A percentile compares a stretch with the other conserved stretches of the same genome.
Conservation (phyloP, 371 early-diverging fungal genomes). For the Mucor mucedo region DNA sequence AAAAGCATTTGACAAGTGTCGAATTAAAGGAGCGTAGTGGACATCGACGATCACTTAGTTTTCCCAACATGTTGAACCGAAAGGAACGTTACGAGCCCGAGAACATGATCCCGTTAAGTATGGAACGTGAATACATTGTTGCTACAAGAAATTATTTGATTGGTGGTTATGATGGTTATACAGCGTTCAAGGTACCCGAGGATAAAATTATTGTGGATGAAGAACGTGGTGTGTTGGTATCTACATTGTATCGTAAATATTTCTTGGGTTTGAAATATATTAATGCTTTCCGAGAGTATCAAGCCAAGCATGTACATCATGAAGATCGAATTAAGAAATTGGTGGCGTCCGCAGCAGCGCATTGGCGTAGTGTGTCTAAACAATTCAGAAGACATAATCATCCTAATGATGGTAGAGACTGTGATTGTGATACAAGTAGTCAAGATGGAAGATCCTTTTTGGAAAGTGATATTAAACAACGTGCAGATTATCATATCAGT, state of each 20-base stretch:
- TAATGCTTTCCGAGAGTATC: conserved; percentile 45
- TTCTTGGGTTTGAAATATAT: conserved; percentile 64
- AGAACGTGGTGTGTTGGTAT: conserved; percentile 61
- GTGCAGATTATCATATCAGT: conserved; percentile 28
- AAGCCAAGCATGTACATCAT: conserved; percentile 25
- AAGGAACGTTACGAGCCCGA: conserved; percentile 27
- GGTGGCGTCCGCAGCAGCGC: conserved; percentile 27
- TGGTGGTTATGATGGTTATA: conserved; percentile 65
- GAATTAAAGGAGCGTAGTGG: background rate
- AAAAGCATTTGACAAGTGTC: background rate
- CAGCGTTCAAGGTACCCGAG: conserved; percentile 38
- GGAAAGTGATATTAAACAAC: conserved; percentile 14
- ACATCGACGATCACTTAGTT: conserved; percentile 18
- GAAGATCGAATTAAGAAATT: conserved; percentile 19
- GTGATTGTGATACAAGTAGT: conserved; percentile 12
- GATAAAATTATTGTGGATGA: conserved; percentile 58
- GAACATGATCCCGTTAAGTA: conserved; percentile 49
- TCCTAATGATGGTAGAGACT: conserved; percentile 20
- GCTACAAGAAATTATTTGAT: conserved; percentile 66
- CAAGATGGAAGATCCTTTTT: conserved; percentile 14
- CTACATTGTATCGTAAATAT: conserved; percentile 57
- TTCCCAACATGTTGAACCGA: conserved; percentile 19
- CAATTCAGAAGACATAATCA: conserved; percentile 25
- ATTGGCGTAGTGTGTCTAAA: conserved; percentile 29
- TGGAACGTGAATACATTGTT: conserved; percentile 50